phyloP scores from a whole-genome alignment of 83 land plant species.

The Diphasiastrum complanatum region DNA sequence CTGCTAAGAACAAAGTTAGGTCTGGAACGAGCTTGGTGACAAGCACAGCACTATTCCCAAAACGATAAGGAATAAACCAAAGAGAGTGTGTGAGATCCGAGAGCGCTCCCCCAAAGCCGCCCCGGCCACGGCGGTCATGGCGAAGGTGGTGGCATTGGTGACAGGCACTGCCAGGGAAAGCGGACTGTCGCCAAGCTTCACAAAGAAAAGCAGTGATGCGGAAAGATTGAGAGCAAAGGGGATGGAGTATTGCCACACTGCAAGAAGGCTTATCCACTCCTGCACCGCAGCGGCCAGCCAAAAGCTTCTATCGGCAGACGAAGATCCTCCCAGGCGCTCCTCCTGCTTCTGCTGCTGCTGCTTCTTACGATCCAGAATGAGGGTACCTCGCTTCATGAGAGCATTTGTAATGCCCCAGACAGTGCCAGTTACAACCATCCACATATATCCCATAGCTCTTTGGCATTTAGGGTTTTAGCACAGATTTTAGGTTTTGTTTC shows the following conservation, averaged over 20 bases:
- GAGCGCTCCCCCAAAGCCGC: slow-evolving; percentile 61
- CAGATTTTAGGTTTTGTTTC: no score
- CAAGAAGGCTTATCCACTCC: slow-evolving; percentile 53
- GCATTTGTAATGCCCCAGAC: slow-evolving; percentile 96
- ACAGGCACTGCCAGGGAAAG: slow-evolving; percentile 91
- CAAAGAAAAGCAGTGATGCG: slow-evolving; percentile 75
- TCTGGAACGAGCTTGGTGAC: no score
- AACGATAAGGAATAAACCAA: slow-evolving; percentile 55
- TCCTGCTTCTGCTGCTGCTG: slow-evolving; percentile 1
- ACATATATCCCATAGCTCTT: no score
- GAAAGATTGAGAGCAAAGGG: slow-evolving; percentile 78
- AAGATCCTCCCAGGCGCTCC: background rate
- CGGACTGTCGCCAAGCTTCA: slow-evolving; percentile 50
- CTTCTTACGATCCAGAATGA: slow-evolving; percentile 37
- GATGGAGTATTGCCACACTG: slow-evolving; percentile 70
- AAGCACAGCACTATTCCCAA: slow-evolving; percentile 69
- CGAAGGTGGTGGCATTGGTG: slow-evolving; percentile 89
- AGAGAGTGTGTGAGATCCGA: slow-evolving; percentile 28
- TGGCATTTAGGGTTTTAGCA: no score
- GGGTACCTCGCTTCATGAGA: slow-evolving; percentile 75
- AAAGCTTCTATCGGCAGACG: background rate
- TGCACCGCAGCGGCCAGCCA: background rate
- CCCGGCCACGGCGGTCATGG: slow-evolving; percentile 65
- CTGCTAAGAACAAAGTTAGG: no score
- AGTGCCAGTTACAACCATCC: slow-evolving; percentile 70